Base-by-base conservation (phyloP, 352 stramenopile species). In the Lagenidium sp. region DNA sequence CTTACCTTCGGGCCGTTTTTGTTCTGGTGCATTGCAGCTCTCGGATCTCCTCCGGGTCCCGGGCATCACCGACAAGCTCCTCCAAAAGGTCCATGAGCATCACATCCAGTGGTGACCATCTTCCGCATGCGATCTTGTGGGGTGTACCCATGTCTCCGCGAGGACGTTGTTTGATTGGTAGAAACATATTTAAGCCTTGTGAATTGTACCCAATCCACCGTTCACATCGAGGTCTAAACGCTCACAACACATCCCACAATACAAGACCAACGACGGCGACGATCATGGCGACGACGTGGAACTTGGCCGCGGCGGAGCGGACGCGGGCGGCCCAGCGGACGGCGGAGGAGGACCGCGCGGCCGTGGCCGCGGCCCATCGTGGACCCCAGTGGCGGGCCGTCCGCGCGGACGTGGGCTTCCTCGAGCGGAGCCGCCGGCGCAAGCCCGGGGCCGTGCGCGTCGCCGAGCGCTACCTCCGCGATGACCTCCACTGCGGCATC, bases 401-500 rank as follows among this genome's bases (percentile, higher is more conserved):
- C 36, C 53, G 47, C 31, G 82, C 63, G 7, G 74, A 88, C 50
- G 40, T 49, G 36, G 67, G 53, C 51, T 92, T 92, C 46, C 55
- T 85, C 16, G 79, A 92, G 62, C 72, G 70, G 44, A 87, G 77
- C 53, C 67, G 76, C 2, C 71, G 77, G 2, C 74, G 76, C 60
- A 85, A 85, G 51, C 72, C 74, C 1, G 80, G 80, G n/a, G 61
- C 70, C 6, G 39, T 90, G 46, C 80, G 82, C 40, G 54, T 71
- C 2, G 60, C 75, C 21, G 80, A 93, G 48, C 61, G 57, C 21
- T 93, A 93, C 48, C 39, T 93, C 22, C 70, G 80, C 13, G 55
- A 63, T 25, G 80, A 93, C 45, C 43, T 90, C 13, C 63, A 82
- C 11, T 93, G 80, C 57, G 80, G 72, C 12, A 54, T 93, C 3